Base-by-base conservation (phyloP, 805 yeast genomes). In the Yamadazyma philogaea region DNA sequence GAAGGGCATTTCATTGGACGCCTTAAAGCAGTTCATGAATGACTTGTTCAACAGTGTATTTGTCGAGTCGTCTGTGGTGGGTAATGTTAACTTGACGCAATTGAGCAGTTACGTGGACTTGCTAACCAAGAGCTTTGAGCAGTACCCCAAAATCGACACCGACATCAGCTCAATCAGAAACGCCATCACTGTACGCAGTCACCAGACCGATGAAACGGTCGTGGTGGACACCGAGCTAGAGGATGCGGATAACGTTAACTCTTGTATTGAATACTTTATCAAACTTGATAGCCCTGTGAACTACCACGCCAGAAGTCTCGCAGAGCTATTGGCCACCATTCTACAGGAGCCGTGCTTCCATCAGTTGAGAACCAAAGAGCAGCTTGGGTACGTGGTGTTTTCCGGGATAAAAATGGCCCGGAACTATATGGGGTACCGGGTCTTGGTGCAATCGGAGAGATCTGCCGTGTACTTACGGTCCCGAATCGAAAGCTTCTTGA, bases 301-400 rank as follows among this genome's bases (percentile, higher is more conserved):
- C 45, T 46, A 43, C 6, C 70, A 47, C 42, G 67, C 43, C 52
- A 70, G 46, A 70, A 84, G 62, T 41, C 56, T 76, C 42, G 72
- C 84, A 10, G 87, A 83, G 38, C 64, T 91, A 40, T 63, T 87
- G 36, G 77, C 84, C 0, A 91, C 86, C 47, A 75, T 89, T 48
- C 68, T 84, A 38, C 79, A 77, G 51, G 97, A 91, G 59, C 97
- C 96, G 4, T 85, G 91, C 44, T 93, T 91, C 64, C 83, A 87
- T 56, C 85, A 85, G 48, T 73, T 91, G 44, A 78, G 99, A 63
- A 91, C 99, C 6, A 84, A 87, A 54, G 98, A 91, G 65, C 98
- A 93, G 62, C 73, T 91, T 24, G 99, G 99, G 2, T 91, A 91
- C 56, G 89, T 91, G 48, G 99, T 91, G 0, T 88, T 87, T 57